phyloP scores from a whole-genome alignment of 306 rosid genomes.

The Vigna unguiculata region DNA sequence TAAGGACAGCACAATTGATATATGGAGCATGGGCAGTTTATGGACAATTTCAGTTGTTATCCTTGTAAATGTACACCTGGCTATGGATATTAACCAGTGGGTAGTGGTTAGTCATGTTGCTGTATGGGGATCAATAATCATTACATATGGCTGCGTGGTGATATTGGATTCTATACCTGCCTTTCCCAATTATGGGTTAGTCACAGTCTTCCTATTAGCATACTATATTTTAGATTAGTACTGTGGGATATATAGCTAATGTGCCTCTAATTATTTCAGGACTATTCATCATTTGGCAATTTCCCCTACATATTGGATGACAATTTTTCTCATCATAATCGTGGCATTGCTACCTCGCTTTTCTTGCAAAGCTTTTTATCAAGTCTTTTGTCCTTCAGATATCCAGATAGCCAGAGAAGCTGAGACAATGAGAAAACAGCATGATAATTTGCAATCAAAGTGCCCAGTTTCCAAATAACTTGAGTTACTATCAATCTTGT shows the following conservation, averaged over 20 bases:
- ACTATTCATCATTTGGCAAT: constrained; percentile 68
- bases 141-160: constrained; percentile 75
- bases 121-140: constrained; percentile 84
- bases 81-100: constrained; percentile 81
- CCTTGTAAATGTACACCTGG: constrained; percentile 83
- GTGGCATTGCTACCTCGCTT: constrained; percentile 82
- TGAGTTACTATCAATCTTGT: constrained; percentile 25
- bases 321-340: constrained; percentile 65
- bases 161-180: constrained; percentile 77
- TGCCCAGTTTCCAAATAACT: constrained; percentile 50
- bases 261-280: constrained; percentile 55
- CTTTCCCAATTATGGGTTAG: constrained; percentile 84
- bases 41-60: constrained; percentile 88
- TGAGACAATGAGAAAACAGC: constrained; percentile 49
- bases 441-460: constrained; percentile 46
- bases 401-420: constrained; percentile 84
- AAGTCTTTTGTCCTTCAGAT: constrained; percentile 71
- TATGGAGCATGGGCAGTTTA: constrained; percentile 89
- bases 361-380: constrained; percentile 61
- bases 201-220: constrained; percentile 6
- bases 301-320: constrained; percentile 71
- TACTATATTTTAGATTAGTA: constrained; percentile 19
- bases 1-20: constrained; percentile 74
- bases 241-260: constrained; percentile 42
- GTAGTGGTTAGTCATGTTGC: constrained; percentile 66